Conservation (phyloP, 805 yeast genomes). For the Candida odintsovae region DNA sequence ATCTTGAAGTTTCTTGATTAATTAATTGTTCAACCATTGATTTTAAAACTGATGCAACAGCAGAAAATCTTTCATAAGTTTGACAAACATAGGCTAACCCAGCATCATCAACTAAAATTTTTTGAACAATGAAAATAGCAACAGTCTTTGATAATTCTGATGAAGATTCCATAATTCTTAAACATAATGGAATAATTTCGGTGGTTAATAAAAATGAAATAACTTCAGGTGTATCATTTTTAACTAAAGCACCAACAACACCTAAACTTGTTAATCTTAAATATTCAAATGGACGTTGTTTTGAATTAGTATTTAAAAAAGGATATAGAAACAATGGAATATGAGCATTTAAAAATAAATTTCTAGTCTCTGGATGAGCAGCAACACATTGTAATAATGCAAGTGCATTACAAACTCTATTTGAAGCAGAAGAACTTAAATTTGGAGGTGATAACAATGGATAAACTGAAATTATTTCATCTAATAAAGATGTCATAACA, state of each 20-base stretch:
- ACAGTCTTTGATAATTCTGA: slow-evolving; percentile 90
- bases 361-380: slow-evolving; percentile 86
- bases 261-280: slow-evolving; percentile 89
- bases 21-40: slow-evolving; percentile 85
- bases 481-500: slow-evolving; percentile 85
- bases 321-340: slow-evolving; percentile 92
- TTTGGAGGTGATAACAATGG: slow-evolving; percentile 86
- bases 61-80: slow-evolving; percentile 89
- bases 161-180: slow-evolving; percentile 92
- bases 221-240: slow-evolving; percentile 93
- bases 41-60: slow-evolving; percentile 83
- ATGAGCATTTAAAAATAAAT: slow-evolving; percentile 80
- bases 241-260: slow-evolving; percentile 94
- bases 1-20: slow-evolving; percentile 70
- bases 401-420: slow-evolving; percentile 91
- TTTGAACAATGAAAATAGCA: slow-evolving; percentile 93
- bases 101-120: slow-evolving; percentile 84
- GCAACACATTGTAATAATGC: slow-evolving; percentile 96
- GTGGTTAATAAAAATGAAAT: slow-evolving; percentile 89
- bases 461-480: slow-evolving; percentile 86
- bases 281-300: slow-evolving; percentile 91
- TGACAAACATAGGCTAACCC: slow-evolving; percentile 92
- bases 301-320: slow-evolving; percentile 84
- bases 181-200: slow-evolving; percentile 91
- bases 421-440: slow-evolving; percentile 78